phyloP scores from a whole-genome alignment of 2,329 filamentous ascomycete species.

The Chaetomium olivaceum region DNA sequence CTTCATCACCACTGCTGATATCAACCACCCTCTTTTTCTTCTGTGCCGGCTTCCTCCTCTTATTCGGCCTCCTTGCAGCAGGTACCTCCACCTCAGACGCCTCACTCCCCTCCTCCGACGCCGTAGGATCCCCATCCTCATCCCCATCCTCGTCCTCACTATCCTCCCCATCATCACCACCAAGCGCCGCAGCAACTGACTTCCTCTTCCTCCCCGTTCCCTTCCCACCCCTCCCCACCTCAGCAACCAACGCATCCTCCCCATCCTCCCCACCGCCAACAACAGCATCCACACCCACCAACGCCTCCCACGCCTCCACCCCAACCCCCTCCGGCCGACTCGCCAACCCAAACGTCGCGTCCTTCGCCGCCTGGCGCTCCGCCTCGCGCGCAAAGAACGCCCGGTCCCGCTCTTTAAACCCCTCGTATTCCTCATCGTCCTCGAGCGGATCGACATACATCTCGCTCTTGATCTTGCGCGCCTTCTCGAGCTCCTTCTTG shows the following conservation, averaged over 20 bases:
- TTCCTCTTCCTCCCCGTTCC: slow-evolving; percentile 33
- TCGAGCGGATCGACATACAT: slow-evolving; percentile 81
- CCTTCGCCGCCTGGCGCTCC: slow-evolving; percentile 54
- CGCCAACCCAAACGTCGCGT: slow-evolving; percentile 35
- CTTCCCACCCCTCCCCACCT: slow-evolving; percentile 32
- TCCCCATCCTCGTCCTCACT: slow-evolving; percentile 35
- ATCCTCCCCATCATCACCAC: slow-evolving; percentile 36
- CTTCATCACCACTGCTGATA: slow-evolving; percentile 21
- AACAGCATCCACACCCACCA: slow-evolving; percentile 22
- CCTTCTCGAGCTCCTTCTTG: slow-evolving; percentile 73
- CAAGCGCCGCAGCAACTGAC: slow-evolving; percentile 31
- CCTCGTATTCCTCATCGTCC: slow-evolving; percentile 82
- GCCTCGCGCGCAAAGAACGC: slow-evolving; percentile 77
- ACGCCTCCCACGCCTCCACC: slow-evolving; percentile 29
- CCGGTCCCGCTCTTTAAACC: slow-evolving; percentile 49
- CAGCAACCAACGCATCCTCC: slow-evolving; percentile 9
- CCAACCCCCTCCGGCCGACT: slow-evolving; percentile 24
- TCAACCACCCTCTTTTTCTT: slow-evolving; percentile 12
- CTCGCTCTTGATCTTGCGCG: slow-evolving; percentile 78
- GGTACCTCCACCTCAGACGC: slow-evolving; percentile 27
- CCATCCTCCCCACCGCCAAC: slow-evolving; percentile 18
- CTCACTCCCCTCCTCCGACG: slow-evolving; percentile 29
- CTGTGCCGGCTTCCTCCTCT: slow-evolving; percentile 19
- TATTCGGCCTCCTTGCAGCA: neutral
- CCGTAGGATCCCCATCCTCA: too few relatives aligned